Base-by-base conservation (phyloP, 2,329 filamentous ascomycete species). In the Colletotrichum sp. region DNA sequence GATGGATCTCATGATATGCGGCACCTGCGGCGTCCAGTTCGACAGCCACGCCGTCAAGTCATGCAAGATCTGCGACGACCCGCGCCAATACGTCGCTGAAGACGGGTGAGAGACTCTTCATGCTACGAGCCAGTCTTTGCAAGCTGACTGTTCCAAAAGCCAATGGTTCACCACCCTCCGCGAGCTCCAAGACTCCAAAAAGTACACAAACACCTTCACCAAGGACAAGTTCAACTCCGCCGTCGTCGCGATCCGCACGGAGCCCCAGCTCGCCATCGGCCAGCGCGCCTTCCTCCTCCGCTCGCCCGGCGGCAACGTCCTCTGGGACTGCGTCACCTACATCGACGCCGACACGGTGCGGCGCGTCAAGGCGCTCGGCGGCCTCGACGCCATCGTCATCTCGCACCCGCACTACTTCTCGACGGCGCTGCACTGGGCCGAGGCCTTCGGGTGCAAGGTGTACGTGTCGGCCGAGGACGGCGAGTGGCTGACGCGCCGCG, bases 361-460 rank as follows among this genome's bases (percentile, higher is more conserved):
- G 1, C 82, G 84, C 72, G 91, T 96, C 79, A 87, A 89, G 8
- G 82, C 81, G 0, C 86, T 92, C 8, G 95, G 95, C 59, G 94
- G 94, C 0, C 81, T 98, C 15, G 86, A 87, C 39, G 94, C 93
- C 1, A 96, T 97, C 62, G 92, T 92, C 79, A 95, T 96, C 77
- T 93, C 90, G 13, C 94, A 98, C 84, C 95, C 95, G 69, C 95
- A 98, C 82, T 98, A 95, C 85, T 97, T 95, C 85, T 92, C 92
- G 16, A 94, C 94, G 5, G 93, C 95, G 82, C 83, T 94, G 1
- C 91, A 93, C 78, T 98, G 95, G 95, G 93, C 93, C 0, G 82
- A 86, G 61, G 88, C 89, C 0, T 96, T 97, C 79, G 79, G 85
- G 6, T 96, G 94, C 79, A 92, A 92, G 0, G 91, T 97, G 1